A percentile compares a stretch with the other conserved stretches of the same genome.
phyloP scores from a whole-genome alignment of 495 filamentous ascomycete species.

The Endocarpon pusillum region DNA sequence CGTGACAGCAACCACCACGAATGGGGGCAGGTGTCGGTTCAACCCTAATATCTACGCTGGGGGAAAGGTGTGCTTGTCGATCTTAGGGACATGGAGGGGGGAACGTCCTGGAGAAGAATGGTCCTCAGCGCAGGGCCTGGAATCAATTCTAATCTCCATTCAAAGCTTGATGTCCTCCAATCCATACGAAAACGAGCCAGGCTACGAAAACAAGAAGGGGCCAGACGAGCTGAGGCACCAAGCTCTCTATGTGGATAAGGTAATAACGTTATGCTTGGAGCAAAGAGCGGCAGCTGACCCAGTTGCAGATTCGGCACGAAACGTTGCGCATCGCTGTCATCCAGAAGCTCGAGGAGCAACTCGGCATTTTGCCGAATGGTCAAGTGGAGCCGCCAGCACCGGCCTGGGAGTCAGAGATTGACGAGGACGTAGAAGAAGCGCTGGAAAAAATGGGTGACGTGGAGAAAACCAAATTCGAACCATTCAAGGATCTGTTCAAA shows the following conservation, averaged over 20 bases:
- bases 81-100: slow-evolving; percentile 73
- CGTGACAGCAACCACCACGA: slow-evolving; percentile 69
- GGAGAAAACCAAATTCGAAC: slow-evolving; percentile 39
- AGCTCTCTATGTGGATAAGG: slow-evolving; percentile 73
- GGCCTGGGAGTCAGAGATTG: slow-evolving; percentile 20
- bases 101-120: slow-evolving; percentile 69
- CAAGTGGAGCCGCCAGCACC: slow-evolving; percentile 15
- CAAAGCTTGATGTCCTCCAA: slow-evolving; percentile 90
- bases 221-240: slow-evolving; percentile 55
- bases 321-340: slow-evolving; percentile 76
- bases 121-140: slow-evolving; percentile 88
- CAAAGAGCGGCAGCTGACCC: not conserved
- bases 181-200: slow-evolving; percentile 92
- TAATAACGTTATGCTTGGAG: slow-evolving; percentile 15
- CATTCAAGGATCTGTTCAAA: slow-evolving; percentile 83
- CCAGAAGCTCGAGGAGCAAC: slow-evolving; percentile 62
- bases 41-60: slow-evolving; percentile 91
- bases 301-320: slow-evolving; percentile 69
- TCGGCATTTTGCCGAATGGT: slow-evolving; percentile 43
- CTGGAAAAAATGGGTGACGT: slow-evolving; percentile 37
- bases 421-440: slow-evolving; percentile 33
- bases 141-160: slow-evolving; percentile 88
- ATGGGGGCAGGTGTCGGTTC: slow-evolving; percentile 71
- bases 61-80: slow-evolving; percentile 84
- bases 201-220: slow-evolving; percentile 61